Evolutionary conservation across 2,329 filamentous ascomycete genomes (phyloP).

Genomic region (Aspergillus fijiensis): DNA sequence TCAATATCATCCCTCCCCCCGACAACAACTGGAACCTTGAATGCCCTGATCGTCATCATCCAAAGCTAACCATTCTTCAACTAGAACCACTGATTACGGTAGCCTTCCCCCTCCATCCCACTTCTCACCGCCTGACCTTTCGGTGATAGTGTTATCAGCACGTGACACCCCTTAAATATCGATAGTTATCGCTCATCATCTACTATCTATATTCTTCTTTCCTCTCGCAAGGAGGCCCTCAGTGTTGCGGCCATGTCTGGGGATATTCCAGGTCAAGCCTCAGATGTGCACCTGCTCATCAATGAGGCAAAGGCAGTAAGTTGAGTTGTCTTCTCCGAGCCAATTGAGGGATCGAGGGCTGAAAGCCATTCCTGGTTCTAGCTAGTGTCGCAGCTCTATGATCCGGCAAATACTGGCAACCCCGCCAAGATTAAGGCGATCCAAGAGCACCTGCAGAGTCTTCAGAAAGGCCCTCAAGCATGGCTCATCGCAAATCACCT

Average conservation of each 20-base stretch:
- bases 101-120: constrained; percentile 16
- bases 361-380: constrained; percentile 17
- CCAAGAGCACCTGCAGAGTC: constrained; percentile 72
- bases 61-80: background rate
- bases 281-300: constrained; percentile 28
- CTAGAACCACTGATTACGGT: background rate
- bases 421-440: constrained; percentile 50
- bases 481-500: constrained; percentile 84
- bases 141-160: constrained; percentile 25
- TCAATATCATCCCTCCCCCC: too few relatives aligned
- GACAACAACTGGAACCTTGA: too few relatives aligned
- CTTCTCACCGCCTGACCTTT: constrained; percentile 21
- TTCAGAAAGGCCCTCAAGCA: constrained; percentile 77
- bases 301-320: constrained; percentile 31
- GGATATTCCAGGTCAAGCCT: constrained; percentile 22
- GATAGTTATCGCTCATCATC: constrained; percentile 2
- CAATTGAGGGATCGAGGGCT: constrained; percentile 3
- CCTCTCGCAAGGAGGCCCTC: constrained; percentile 9
- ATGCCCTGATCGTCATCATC: background rate
- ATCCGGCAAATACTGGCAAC: constrained; percentile 47
- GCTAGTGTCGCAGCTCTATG: constrained; percentile 44
- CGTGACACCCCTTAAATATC: constrained; percentile 20
- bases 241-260: constrained; percentile 29
- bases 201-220: constrained; percentile 19
- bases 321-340: background rate